A percentile compares a stretch with the other conserved stretches of the same genome.
Conservation (phyloP, 805 yeast genomes). For the Spathaspora hagerdaliae region DNA sequence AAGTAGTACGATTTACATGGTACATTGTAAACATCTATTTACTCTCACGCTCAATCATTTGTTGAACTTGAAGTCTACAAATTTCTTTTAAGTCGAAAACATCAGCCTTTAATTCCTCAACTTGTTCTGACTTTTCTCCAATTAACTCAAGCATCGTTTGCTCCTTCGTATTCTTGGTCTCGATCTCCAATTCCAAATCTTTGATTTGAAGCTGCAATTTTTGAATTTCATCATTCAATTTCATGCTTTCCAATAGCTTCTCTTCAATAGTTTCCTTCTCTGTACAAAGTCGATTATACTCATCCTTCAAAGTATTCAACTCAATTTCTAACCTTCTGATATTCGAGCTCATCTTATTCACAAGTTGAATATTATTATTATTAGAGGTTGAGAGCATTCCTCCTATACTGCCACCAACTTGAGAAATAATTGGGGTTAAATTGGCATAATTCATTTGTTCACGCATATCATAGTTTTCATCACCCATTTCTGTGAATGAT, state of each 20-base stretch:
- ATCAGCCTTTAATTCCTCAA: conserved; percentile 83
- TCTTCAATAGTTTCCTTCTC: conserved; percentile 67
- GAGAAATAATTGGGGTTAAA: not conserved
- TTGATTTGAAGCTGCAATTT: conserved; percentile 26
- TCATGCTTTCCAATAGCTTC: conserved; percentile 51
- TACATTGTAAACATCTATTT: too few relatives aligned
- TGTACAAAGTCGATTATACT: conserved; percentile 45
- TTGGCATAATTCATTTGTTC: not conserved
- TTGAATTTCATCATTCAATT: conserved; percentile 22
- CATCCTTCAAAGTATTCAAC: conserved; percentile 59
- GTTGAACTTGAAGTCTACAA: conserved; percentile 80
- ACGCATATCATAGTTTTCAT: conserved; percentile 1
- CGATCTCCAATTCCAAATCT: conserved; percentile 25
- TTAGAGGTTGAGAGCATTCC: not conserved
- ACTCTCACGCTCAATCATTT: conserved; percentile 51
- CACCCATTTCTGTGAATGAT: conserved; percentile 12
- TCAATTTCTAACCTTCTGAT: conserved; percentile 81
- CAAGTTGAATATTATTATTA: conserved; percentile 46
- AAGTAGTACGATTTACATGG: too few relatives aligned
- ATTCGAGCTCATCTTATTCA: conserved; percentile 71
- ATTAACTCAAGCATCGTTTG: conserved; percentile 63
- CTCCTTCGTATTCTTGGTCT: conserved; percentile 35
- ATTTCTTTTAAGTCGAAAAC: conserved; percentile 85
- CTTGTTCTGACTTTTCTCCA: conserved; percentile 85
- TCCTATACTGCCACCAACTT: not conserved